phyloP scores from a whole-genome alignment of 129 eudicot species.

The Lactuca saligna region DNA sequence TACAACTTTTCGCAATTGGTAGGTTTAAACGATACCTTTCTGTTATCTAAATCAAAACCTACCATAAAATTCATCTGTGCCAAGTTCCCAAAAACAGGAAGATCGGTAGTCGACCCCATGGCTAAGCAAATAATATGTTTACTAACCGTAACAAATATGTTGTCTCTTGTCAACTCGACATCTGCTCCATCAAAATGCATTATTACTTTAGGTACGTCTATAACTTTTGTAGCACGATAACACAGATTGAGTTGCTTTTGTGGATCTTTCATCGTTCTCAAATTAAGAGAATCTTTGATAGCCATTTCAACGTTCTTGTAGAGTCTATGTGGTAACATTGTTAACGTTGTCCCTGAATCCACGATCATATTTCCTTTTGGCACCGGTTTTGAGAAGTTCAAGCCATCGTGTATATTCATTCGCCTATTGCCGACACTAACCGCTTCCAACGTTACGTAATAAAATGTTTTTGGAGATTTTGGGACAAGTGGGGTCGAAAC shows the following conservation, averaged over 20 bases:
- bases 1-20: slow-evolving; percentile 40
- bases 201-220: slow-evolving; percentile 16
- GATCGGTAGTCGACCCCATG: neutral
- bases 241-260: slow-evolving; percentile 26
- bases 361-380: slow-evolving; percentile 51
- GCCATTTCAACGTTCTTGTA: slow-evolving; percentile 21
- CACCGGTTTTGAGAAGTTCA: neutral
- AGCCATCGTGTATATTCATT: neutral
- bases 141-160: slow-evolving; percentile 27
- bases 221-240: slow-evolving; percentile 13
- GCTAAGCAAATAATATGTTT: slow-evolving; percentile 39
- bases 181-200: slow-evolving; percentile 49
- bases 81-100: slow-evolving; percentile 36
- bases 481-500: slow-evolving; percentile 36
- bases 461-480: slow-evolving; percentile 14
- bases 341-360: slow-evolving; percentile 60
- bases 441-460: slow-evolving; percentile 26
- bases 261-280: slow-evolving; percentile 28
- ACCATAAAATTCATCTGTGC: slow-evolving; percentile 49
- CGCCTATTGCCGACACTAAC: slow-evolving; percentile 22
- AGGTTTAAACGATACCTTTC: slow-evolving; percentile 38
- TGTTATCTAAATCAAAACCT: slow-evolving; percentile 45
- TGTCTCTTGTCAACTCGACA: slow-evolving; percentile 30
- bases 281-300: slow-evolving; percentile 22
- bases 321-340: slow-evolving; percentile 22